Evolutionary conservation across 208 protist genomes (phyloP).

Genomic region (Trichomonas vaginalis): DNA sequence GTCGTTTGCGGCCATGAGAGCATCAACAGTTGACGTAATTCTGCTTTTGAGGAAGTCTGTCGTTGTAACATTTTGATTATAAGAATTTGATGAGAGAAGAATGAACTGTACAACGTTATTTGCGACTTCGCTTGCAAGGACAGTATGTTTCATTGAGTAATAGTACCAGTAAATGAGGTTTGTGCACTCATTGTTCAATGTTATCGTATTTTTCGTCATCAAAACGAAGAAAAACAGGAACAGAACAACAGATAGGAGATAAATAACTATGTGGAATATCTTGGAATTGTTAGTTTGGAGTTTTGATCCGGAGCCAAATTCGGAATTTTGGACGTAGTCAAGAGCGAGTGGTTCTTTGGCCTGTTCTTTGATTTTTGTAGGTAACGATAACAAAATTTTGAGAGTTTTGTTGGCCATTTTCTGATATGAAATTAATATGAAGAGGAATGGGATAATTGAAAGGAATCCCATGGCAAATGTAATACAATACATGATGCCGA

Average conservation of each 20-base stretch:
- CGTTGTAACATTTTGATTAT: not conserved
- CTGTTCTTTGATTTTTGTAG: not conserved
- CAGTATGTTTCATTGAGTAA: not conserved
- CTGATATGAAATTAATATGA: not conserved
- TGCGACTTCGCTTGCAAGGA: not conserved
- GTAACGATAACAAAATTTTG: not conserved
- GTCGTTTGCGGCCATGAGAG: not conserved
- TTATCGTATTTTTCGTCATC: not conserved
- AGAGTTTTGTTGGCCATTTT: not conserved
- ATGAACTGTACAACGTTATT: not conserved
- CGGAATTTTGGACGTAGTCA: not conserved
- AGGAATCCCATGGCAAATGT: not conserved
- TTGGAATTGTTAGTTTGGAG: not conserved
- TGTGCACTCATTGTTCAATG: not conserved
- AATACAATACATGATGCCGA: not conserved
- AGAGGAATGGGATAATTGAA: not conserved
- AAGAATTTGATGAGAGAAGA: not conserved
- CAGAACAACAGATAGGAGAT: not conserved
- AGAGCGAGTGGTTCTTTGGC: not conserved
- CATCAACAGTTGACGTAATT: not conserved
- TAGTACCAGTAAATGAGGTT: not conserved
- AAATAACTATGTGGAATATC: not conserved
- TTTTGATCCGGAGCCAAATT: not conserved
- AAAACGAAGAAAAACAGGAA: not conserved
- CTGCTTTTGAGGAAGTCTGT: not conserved